Evolutionary conservation across 495 filamentous ascomycete genomes (phyloP), one percentile per base, ranked within the genome.

Genomic region (Pyrenula massariospora): DNA sequence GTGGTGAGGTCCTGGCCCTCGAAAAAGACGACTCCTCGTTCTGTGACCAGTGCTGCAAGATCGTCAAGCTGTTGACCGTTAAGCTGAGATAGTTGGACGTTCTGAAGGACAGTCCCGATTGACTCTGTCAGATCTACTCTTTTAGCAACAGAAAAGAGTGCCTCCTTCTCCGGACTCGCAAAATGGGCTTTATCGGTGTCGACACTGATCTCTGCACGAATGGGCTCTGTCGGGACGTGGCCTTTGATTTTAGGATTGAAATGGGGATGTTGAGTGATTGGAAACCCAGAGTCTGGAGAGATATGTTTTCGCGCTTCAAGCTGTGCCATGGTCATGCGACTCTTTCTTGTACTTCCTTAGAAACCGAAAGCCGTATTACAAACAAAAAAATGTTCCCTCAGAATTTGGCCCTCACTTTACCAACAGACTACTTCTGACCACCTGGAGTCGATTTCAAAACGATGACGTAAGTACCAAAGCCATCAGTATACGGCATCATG

Each of bases 11-110:
- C 83, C 61, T 90, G 86, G 58, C 87, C 75, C 2, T 86, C 74
- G 70, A 89, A 85, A 66, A 90, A 88, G 36, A 89, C 85, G 12
- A 90, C 85, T 55, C 83, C 85, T 25, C 86, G 70, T 65, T 87
- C 84, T 2, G 86, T 84, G 58, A 89, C 83, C 54, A 88, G 66
- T 23, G 88, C 69, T 0, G 78, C 85, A n/a, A 89, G 68, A 60
- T 89, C 86, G 62, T 87, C 84, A 54, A 75, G 82, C 56, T 88
- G 84, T 65, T 83, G 76, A 50, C 79, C 70, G 0, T 77, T 67
- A 10, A 79, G 64, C 48, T 65, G 63, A 47, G 67, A 69, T 11
- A 79, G 62, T 60, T 78, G 74, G 48, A 79, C 64, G 48, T 70
- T 67, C 23, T 69, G 65, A 15, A 77, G 62, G 10, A 73, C 64